These are phyloP conservation scores for Asclepias syriaca DNA, from an alignment of 257 asterid genomes.

Conservation along the genomic window DNA sequence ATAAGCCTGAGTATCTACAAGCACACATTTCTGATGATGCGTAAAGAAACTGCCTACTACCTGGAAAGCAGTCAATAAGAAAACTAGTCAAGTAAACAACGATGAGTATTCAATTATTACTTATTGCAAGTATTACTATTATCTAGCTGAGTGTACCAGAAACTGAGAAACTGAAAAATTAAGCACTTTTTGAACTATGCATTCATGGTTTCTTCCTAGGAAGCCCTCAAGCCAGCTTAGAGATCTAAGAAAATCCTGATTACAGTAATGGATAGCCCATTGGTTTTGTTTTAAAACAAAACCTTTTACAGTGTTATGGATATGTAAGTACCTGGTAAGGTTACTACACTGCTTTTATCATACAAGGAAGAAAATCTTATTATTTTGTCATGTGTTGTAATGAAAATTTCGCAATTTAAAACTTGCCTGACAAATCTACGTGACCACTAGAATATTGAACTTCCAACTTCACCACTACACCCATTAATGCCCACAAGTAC, in stretches of 20 bases:
- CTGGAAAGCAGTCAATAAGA: constrained; percentile 40
- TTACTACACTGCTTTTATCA: neutral
- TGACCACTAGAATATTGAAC: neutral
- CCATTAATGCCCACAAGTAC: neutral
- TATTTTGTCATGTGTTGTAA: neutral
- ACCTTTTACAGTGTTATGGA: neutral
- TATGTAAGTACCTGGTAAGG: neutral
- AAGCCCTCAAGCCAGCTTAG: neutral
- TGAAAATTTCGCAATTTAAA: neutral
- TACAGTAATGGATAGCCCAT: neutral
- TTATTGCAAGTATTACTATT: neutral
- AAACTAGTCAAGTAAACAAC: constrained; percentile 17
- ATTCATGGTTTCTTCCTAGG: neutral
- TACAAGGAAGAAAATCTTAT: neutral
- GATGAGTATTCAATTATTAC: neutral
- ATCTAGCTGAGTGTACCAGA: neutral
- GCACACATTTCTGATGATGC: constrained; percentile 96
- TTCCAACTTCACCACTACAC: neutral
- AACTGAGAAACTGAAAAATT: constrained; percentile 5
- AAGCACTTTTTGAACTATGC: neutral
- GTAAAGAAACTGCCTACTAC: constrained; percentile 74
- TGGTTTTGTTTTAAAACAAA: neutral
- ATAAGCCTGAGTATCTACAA: constrained; percentile 78
- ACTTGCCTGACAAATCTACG: neutral
- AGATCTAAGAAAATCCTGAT: neutral